Conservation (phyloP, 495 filamentous ascomycete genomes). For the Jackrogersella minutella region DNA sequence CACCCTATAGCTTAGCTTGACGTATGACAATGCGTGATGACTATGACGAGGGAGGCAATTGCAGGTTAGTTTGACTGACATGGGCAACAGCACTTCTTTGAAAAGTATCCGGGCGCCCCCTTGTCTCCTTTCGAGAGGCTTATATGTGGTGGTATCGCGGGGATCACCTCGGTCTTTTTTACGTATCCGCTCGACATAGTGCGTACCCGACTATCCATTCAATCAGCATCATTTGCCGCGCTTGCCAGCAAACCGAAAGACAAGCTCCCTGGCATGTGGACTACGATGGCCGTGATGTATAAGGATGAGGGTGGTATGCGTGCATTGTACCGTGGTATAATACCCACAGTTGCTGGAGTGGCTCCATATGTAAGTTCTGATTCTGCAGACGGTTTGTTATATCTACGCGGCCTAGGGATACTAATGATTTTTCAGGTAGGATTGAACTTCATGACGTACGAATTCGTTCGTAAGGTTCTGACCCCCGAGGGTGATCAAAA, state of each 20-base stretch:
- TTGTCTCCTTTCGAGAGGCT: conserved; percentile 75
- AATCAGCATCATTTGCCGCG: conserved; percentile 90
- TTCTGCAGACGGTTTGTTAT: conserved; percentile 4
- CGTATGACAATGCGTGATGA: not conserved
- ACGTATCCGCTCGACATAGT: conserved; percentile 93
- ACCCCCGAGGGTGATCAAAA: conserved; percentile 90
- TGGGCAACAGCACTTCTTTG: conserved; percentile 68
- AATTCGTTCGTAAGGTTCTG: conserved; percentile 81
- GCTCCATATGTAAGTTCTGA: conserved; percentile 81
- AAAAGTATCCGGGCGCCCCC: conserved; percentile 71
- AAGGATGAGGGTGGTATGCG: conserved; percentile 84
- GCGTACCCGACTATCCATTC: conserved; percentile 92
- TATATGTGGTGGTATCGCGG: conserved; percentile 85
- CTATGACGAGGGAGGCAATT: not conserved
- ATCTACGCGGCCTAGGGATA: not conserved
- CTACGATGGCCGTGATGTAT: conserved; percentile 83
- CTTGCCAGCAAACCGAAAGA: conserved; percentile 63
- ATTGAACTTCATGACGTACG: conserved; percentile 98
- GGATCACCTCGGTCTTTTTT: conserved; percentile 87
- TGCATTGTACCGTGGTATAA: conserved; percentile 89
- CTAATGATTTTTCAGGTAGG: conserved; percentile 71
- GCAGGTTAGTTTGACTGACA: conserved; percentile 18
- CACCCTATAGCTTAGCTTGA: not conserved
- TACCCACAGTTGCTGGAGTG: conserved; percentile 93
- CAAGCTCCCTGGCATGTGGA: conserved; percentile 92